Evolutionary conservation across 257 asterid genomes (phyloP).

Genomic region (Anisodus acutangulus): DNA sequence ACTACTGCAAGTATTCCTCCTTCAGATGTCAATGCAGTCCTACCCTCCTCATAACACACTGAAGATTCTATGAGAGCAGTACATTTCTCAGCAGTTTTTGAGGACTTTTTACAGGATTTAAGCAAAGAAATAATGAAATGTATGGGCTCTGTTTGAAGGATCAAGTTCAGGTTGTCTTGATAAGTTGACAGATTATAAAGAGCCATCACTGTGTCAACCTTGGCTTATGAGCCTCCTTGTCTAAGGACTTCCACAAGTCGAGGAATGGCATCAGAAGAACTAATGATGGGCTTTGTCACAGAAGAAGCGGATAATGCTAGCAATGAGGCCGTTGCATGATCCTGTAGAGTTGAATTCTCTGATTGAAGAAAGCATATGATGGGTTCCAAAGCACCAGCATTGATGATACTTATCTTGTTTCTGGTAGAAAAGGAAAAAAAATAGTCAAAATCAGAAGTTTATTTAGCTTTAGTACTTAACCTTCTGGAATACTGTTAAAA

Average conservation of each 20-base stretch:
- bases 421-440: slow-evolving; percentile 44
- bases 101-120: slow-evolving; percentile 64
- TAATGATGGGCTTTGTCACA: slow-evolving; percentile 75
- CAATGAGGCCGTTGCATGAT: slow-evolving; percentile 77
- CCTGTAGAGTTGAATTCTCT: slow-evolving; percentile 56
- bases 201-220: slow-evolving; percentile 77
- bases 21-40: slow-evolving; percentile 62
- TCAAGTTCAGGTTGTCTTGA: slow-evolving; percentile 50
- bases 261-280: slow-evolving; percentile 78
- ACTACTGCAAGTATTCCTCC: slow-evolving; percentile 90
- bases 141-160: slow-evolving; percentile 64
- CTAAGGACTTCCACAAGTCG: slow-evolving; percentile 62
- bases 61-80: slow-evolving; percentile 68
- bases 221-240: slow-evolving; percentile 62
- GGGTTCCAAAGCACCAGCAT: slow-evolving; percentile 77
- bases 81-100: slow-evolving; percentile 73
- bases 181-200: slow-evolving; percentile 78
- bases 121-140: slow-evolving; percentile 62
- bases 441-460: background rate
- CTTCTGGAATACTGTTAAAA: background rate
- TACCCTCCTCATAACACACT: slow-evolving; percentile 68
- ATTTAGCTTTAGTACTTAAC: background rate
- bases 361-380: slow-evolving; percentile 69
- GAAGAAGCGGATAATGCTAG: slow-evolving; percentile 86
- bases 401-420: slow-evolving; percentile 68